phyloP scores from a whole-genome alignment of 352 stramenopile species.

The Globisporangium acanthophoron region DNA sequence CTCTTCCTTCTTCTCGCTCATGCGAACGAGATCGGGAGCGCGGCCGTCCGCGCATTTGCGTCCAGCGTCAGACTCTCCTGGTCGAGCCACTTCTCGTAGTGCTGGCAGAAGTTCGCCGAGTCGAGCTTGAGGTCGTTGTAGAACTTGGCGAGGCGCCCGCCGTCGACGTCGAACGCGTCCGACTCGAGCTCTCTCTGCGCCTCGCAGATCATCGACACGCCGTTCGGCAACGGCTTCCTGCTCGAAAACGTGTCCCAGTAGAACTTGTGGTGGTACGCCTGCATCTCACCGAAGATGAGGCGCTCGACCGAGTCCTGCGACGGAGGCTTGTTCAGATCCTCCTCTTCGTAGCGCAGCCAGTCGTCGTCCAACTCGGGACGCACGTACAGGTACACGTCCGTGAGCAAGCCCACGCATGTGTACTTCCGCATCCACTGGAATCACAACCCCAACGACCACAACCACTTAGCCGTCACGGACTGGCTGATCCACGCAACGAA shows the following conservation, averaged over 20 bases:
- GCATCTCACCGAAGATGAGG: constrained; percentile 80
- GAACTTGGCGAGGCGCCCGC: constrained; percentile 57
- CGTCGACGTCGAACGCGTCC: constrained; percentile 54
- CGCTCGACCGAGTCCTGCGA: constrained; percentile 69
- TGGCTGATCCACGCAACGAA: too few relatives aligned
- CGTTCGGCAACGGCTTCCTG: constrained; percentile 36
- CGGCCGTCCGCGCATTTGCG: constrained; percentile 17
- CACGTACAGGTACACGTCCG: constrained; percentile 74
- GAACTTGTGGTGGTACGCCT: constrained; percentile 82
- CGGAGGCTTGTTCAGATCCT: constrained; percentile 65
- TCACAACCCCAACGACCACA: background rate
- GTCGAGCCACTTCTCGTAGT: constrained; percentile 86
- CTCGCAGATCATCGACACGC: constrained; percentile 51
- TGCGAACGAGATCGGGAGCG: constrained; percentile 62
- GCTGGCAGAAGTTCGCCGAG: constrained; percentile 61
- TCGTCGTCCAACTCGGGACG: constrained; percentile 73
- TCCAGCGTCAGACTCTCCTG: constrained; percentile 42
- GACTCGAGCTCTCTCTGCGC: constrained; percentile 52
- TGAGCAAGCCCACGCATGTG: constrained; percentile 72
- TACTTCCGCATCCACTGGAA: constrained; percentile 80
- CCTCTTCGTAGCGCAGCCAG: constrained; percentile 78
- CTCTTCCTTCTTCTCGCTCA: constrained; percentile 14
- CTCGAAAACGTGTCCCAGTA: constrained; percentile 67
- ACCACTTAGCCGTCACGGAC: too few relatives aligned
- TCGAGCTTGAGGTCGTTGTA: constrained; percentile 69